A percentile compares a stretch with the other conserved stretches of the same genome.
phyloP scores from a whole-genome alignment of 495 filamentous ascomycete species.

The Pyronema domesticum region DNA sequence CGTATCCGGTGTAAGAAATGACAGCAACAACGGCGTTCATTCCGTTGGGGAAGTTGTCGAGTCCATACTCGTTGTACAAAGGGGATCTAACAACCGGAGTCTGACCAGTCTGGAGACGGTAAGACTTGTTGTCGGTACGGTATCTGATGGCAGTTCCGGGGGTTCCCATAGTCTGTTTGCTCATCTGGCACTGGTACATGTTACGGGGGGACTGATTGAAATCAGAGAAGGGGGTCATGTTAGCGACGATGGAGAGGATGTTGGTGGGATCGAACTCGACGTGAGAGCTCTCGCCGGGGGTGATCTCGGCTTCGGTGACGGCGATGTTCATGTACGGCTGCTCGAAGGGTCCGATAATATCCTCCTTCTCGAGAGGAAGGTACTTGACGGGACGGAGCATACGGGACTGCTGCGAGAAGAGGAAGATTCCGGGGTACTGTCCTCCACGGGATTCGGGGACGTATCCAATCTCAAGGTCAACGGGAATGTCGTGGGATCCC shows the following conservation, averaged over 20 bases:
- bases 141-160: conserved; percentile 71
- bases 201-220: conserved; percentile 98
- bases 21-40: conserved; percentile 92
- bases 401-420: conserved; percentile 65
- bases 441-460: conserved; percentile 71
- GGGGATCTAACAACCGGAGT: conserved; percentile 85
- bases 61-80: conserved; percentile 83
- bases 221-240: conserved; percentile 97
- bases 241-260: conserved; percentile 91
- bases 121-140: conserved; percentile 92
- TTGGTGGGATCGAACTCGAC: conserved; percentile 92
- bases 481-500: conserved; percentile 64
- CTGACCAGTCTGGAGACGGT: conserved; percentile 86
- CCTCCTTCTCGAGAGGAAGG: conserved; percentile 61
- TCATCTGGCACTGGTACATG: conserved; percentile 99
- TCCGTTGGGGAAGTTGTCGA: conserved; percentile 98
- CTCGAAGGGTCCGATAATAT: conserved; percentile 82
- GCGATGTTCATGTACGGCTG: conserved; percentile 98
- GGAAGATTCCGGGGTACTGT: conserved; percentile 89
- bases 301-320: conserved; percentile 62
- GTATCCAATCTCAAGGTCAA: conserved; percentile 77
- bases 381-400: conserved; percentile 90
- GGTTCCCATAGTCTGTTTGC: conserved; percentile 97
- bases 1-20: conserved; percentile 95
- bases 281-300: conserved; percentile 74